Evolutionary conservation across 2,329 filamentous ascomycete species (phyloP).

Genomic region (Colletotrichum eleusines): DNA sequence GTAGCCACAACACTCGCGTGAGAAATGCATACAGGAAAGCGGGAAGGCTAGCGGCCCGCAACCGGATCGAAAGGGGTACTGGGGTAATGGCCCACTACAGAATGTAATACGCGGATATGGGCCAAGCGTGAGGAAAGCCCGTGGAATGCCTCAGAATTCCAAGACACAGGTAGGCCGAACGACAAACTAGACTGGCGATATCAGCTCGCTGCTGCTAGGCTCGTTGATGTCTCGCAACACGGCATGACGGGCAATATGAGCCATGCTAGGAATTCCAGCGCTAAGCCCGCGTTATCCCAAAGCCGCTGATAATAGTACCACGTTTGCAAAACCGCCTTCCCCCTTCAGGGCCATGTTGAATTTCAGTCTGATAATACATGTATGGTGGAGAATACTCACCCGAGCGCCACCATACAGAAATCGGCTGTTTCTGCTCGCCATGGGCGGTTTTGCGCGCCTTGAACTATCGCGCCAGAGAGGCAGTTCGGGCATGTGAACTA

Average conservation of each 20-base stretch:
- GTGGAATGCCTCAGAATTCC: not conserved
- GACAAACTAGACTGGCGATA: not conserved
- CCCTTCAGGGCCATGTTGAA: not conserved
- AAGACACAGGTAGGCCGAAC: not conserved
- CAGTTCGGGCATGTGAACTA: not conserved
- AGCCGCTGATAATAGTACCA: not conserved
- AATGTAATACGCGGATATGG: not conserved
- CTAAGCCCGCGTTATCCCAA: not conserved
- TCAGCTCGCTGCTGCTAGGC: not conserved
- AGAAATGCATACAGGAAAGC: not conserved
- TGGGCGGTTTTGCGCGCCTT: not conserved
- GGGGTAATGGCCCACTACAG: not conserved
- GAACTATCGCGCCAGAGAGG: not conserved
- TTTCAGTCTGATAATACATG: not conserved
- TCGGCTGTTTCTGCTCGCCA: not conserved
- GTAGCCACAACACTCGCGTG: not conserved
- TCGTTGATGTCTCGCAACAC: conserved; percentile 1
- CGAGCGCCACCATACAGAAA: not conserved
- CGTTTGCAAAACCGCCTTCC: too few species aligned
- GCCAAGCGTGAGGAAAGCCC: conserved; percentile 2
- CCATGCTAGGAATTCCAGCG: conserved; percentile 1
- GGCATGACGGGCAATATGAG: not conserved
- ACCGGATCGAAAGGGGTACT: conserved; percentile 1
- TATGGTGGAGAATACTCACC: not conserved
- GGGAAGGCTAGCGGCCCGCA: conserved; percentile 31